These are phyloP conservation scores for Cylindrodendrum hubeiense DNA, from an alignment of 2,329 filamentous ascomycete genomes.

Conservation along the genomic window DNA sequence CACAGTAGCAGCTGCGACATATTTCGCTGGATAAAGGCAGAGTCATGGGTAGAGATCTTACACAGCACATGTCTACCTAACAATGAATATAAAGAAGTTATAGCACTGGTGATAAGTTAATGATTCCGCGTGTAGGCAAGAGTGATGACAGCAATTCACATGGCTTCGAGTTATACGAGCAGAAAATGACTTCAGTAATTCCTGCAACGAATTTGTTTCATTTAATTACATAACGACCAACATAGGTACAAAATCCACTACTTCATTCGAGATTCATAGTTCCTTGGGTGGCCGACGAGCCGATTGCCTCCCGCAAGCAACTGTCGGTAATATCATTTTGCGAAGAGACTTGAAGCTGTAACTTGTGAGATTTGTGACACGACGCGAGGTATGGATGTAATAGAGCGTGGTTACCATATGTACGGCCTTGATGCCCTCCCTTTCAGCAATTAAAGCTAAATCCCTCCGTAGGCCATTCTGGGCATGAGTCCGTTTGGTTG, in stretches of 20 bases:
- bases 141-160: too few species aligned
- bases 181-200: background rate
- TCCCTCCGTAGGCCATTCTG: constrained; percentile 22
- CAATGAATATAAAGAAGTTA: background rate
- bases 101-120: too few species aligned
- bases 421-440: background rate
- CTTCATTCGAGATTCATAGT: background rate
- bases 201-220: background rate
- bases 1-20: background rate
- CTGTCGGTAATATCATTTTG: background rate
- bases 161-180: too few species aligned
- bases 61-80: background rate
- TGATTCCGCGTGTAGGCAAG: too few species aligned
- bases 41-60: background rate
- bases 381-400: background rate
- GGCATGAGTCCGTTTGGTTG: constrained; percentile 7
- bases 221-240: background rate
- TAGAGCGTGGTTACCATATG: constrained; percentile 11
- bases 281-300: background rate
- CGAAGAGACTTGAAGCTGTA: constrained; percentile 8
- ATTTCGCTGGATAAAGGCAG: background rate
- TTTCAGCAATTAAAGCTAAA: constrained; percentile 7
- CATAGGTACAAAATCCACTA: background rate
- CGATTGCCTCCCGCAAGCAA: constrained; percentile 3
- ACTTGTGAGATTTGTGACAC: constrained; percentile 1